phyloP scores from a whole-genome alignment of 129 eudicot species.

The Silybum marianum region DNA sequence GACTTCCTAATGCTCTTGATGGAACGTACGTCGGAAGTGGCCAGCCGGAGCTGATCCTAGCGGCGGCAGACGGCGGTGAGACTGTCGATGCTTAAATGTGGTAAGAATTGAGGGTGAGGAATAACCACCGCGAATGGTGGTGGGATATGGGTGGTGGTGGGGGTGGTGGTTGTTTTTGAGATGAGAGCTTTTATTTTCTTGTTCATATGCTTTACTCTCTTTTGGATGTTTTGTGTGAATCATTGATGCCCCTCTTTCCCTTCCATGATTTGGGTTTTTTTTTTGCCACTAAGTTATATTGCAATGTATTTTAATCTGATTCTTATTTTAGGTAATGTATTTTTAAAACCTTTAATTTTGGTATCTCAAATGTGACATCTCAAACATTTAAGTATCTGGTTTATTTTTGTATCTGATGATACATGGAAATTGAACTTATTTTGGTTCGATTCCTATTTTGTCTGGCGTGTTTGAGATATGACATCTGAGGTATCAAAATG shows the following conservation, averaged over 20 bases:
- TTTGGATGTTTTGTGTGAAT: conserved; percentile 17
- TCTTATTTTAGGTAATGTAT: no score
- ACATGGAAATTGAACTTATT: background rate
- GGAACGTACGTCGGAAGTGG: conserved; percentile 36
- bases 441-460: background rate
- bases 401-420: no score
- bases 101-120: conserved; percentile 19
- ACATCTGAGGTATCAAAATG: background rate
- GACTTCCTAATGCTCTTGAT: conserved; percentile 65
- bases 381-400: background rate
- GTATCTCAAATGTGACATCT: background rate
- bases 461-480: background rate
- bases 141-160: conserved; percentile 10
- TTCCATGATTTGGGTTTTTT: background rate
- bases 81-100: conserved; percentile 48
- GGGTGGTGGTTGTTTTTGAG: background rate
- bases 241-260: conserved; percentile 16
- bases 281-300: background rate
- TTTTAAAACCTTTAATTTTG: no score
- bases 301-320: background rate
- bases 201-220: conserved; percentile 9
- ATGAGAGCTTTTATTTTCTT: background rate
- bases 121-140: conserved; percentile 15
- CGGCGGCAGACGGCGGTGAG: conserved; percentile 51
- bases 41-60: conserved; percentile 54